A percentile compares a stretch with the other conserved stretches of the same genome.
Conservation (phyloP, 345 rosid genomes). For the Hibiscus mutabilis region DNA sequence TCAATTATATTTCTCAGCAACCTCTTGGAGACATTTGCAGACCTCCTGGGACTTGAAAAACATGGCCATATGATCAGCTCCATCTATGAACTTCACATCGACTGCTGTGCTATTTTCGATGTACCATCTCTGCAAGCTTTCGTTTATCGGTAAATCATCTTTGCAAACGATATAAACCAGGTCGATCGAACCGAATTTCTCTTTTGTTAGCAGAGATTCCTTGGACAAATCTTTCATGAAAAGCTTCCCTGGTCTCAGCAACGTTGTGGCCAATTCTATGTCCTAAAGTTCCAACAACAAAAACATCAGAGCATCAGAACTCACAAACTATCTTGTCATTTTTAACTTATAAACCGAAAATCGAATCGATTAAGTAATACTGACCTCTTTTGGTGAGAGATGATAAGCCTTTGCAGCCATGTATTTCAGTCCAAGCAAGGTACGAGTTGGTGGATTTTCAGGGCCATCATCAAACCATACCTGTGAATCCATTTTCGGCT, state of each 20-base stretch:
- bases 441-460: conserved; percentile 17
- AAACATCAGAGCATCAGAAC: not conserved
- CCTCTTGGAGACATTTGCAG: conserved; percentile 7
- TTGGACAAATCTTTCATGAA: conserved; percentile 5
- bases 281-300: conserved; percentile 13
- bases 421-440: conserved; percentile 16
- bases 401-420: conserved; percentile 19
- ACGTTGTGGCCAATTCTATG: conserved; percentile 5
- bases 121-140: conserved; percentile 11
- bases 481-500: conserved; percentile 13
- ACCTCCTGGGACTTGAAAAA: conserved; percentile 16
- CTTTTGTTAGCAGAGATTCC: conserved; percentile 9
- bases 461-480: conserved; percentile 18
- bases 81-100: conserved; percentile 6
- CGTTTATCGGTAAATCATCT: conserved; percentile 5
- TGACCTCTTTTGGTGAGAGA: conserved; percentile 24
- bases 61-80: conserved; percentile 22
- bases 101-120: conserved; percentile 11
- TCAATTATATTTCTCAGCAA: conserved; percentile 13
- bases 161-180: conserved; percentile 10
- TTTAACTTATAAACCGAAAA: not conserved
- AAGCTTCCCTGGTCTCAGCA: not conserved
- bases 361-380: not conserved
- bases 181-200: conserved; percentile 12
- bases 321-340: not conserved